Evolutionary conservation across 805 yeast genomes (phyloP).

Genomic region (Middelhovenomyces tepae): DNA sequence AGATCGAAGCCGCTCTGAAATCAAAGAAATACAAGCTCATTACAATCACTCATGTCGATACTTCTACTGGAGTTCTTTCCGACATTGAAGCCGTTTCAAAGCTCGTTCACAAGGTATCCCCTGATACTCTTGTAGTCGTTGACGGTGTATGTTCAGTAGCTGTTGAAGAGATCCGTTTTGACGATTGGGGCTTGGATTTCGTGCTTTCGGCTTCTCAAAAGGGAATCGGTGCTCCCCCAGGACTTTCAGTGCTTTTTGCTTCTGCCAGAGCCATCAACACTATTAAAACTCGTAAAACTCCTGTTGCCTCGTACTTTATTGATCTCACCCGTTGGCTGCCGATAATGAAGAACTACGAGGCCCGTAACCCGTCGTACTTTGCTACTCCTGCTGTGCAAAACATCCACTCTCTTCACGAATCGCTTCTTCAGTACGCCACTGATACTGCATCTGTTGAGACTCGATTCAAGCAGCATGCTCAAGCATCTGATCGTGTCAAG

Average conservation of each 20-base stretch:
- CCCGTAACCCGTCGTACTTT: conserved; percentile 71
- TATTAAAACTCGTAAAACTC: conserved; percentile 37
- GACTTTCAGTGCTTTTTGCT: conserved; percentile 69
- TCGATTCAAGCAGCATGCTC: conserved; percentile 55
- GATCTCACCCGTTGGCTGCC: conserved; percentile 82
- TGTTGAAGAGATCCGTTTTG: conserved; percentile 78
- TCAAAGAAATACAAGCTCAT: conserved; percentile 51
- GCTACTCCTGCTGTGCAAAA: conserved; percentile 96
- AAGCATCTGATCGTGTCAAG: conserved; percentile 61
- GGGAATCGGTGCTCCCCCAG: conserved; percentile 92
- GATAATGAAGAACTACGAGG: conserved; percentile 76
- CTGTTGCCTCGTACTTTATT: conserved; percentile 49
- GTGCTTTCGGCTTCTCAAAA: conserved; percentile 91
- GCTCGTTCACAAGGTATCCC: conserved; percentile 55
- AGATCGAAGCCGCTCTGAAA: conserved; percentile 48
- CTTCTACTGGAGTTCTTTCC: conserved; percentile 87
- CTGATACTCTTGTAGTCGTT: conserved; percentile 74
- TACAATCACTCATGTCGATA: conserved; percentile 91
- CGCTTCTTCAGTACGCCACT: conserved; percentile 57
- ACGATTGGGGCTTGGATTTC: conserved; percentile 82
- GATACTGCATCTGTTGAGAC: conserved; percentile 37
- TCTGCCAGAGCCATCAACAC: conserved; percentile 71
- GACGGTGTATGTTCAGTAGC: conserved; percentile 96
- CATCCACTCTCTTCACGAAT: conserved; percentile 67
- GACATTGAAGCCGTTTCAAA: conserved; percentile 57